Conservation (phyloP, 208 protist genomes). For the Acanthamoeba quina region DNA sequence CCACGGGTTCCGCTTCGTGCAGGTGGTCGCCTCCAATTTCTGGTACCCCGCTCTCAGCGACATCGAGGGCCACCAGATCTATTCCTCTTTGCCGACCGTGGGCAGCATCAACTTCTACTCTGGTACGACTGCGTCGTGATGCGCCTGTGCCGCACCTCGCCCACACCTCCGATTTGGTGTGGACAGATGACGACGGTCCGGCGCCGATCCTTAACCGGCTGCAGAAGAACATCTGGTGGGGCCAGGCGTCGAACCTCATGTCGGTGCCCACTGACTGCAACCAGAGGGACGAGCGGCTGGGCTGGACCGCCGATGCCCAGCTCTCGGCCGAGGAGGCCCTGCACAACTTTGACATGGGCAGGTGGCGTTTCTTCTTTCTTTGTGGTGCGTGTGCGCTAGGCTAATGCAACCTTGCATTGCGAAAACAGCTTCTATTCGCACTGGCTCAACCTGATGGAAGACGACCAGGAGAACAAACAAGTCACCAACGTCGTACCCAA, state of each 20-base stretch:
- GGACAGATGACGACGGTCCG: not conserved
- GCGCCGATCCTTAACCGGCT: conserved; percentile 73
- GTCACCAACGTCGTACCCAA: conserved; percentile 81
- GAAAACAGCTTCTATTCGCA: conserved; percentile 28
- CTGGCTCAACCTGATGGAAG: not conserved
- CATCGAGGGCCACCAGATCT: conserved; percentile 16
- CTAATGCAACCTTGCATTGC: not conserved
- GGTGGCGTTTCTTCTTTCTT: not conserved
- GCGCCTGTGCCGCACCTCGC: not conserved
- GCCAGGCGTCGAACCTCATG: conserved; percentile 81
- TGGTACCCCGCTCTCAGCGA: not conserved
- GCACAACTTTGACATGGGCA: conserved; percentile 80
- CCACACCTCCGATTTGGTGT: not conserved
- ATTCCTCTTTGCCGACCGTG: not conserved
- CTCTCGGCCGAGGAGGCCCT: conserved; percentile 69
- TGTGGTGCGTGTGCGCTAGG: not conserved
- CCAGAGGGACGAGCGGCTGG: conserved; percentile 84
- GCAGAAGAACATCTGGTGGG: conserved; percentile 68
- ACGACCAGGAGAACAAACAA: conserved; percentile 13
- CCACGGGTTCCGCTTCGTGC: conserved; percentile 82
- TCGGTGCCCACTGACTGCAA: conserved; percentile 82
- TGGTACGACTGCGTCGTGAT: not conserved
- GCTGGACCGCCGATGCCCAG: conserved; percentile 80
- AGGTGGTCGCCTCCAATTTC: conserved; percentile 60
- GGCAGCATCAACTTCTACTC: conserved; percentile 50